Evolutionary conservation across 768 basidiomycete species (phyloP).

Genomic region (Termitomyces eurrhizus): DNA sequence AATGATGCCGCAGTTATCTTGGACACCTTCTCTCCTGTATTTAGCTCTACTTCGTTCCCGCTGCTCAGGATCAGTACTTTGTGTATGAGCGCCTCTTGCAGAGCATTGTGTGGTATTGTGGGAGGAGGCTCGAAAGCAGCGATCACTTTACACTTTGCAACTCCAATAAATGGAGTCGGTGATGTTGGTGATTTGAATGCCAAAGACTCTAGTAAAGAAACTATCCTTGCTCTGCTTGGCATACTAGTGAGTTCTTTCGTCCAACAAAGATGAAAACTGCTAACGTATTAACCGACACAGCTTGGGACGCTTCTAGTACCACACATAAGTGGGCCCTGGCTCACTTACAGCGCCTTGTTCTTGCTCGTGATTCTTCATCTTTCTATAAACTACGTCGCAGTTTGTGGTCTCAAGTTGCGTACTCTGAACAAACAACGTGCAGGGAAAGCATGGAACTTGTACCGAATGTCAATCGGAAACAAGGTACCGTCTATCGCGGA

Average conservation of each 20-base stretch:
- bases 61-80: slow-evolving; percentile 42
- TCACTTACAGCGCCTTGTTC: slow-evolving; percentile 50
- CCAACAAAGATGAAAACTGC: not conserved
- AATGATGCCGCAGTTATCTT: slow-evolving; percentile 59
- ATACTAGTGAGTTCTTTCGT: slow-evolving; percentile 49
- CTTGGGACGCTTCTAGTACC: slow-evolving; percentile 58
- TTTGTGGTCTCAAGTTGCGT: slow-evolving; percentile 53
- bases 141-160: slow-evolving; percentile 62
- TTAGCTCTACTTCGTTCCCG: slow-evolving; percentile 36
- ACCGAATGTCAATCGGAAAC: slow-evolving; percentile 20
- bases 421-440: slow-evolving; percentile 60
- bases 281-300: slow-evolving; percentile 27
- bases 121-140: slow-evolving; percentile 71
- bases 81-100: slow-evolving; percentile 55
- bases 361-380: slow-evolving; percentile 52
- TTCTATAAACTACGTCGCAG: slow-evolving; percentile 54
- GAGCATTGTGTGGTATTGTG: slow-evolving; percentile 58
- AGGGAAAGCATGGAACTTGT: slow-evolving; percentile 47
- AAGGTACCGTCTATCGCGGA: slow-evolving; percentile 28
- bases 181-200: slow-evolving; percentile 71
- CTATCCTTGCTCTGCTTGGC: slow-evolving; percentile 60
- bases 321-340: slow-evolving; percentile 40
- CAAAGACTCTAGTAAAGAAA: slow-evolving; percentile 71
- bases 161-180: slow-evolving; percentile 43
- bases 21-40: slow-evolving; percentile 56